Base-by-base conservation (phyloP, 805 yeast genomes). In the Ogataea ganodermae region DNA sequence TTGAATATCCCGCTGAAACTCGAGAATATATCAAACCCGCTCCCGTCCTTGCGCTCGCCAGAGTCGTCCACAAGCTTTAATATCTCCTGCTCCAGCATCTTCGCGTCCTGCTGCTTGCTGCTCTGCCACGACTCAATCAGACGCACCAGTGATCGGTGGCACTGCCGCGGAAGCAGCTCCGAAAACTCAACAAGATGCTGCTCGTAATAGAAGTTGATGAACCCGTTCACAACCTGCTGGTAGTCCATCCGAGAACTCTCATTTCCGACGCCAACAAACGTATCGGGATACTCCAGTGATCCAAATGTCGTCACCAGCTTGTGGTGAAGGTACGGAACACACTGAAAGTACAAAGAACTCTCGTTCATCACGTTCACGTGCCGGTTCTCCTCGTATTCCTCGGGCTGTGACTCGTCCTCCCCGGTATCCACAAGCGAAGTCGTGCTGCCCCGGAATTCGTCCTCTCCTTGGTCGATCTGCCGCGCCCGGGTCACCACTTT, bases 1-100 rank as follows among this genome's bases (percentile, higher is more conserved):
- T 69, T 74, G 60, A 85, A 83, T 3, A 84, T 82, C 56, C 80
- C 84, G 10, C 81, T 76, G 63, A 85, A 85, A 52, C 82, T 81
- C 16, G 82, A 70, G 46, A 85, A 71, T 44, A 85, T 75, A 55
- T 84, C 89, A 38, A 62, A 61, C 10, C 50, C 53, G 35, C 52
- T 57, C 18, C 42, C 33, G n/a, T 32, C 42, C 30, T 57, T 57
- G 5, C 72, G 72, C 32, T 71, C 65, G 17, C 61, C 62, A 5
- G 57, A 46, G 22, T 62, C 67, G 40, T 61, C 62, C 17, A 67
- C 70, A 16, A 62, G 46, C 28, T 60, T 57, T 60, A 67, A 56
- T 48, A 75, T 72, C 44, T 72, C 70, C 22, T 62, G 69, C 23
- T 72, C 73, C 36, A 72, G 50, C 21, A 58, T 48, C n/a, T 68